Evolutionary conservation across 1,139 yeast genomes (phyloP), one percentile per base, ranked within the genome.

Genomic region (Yarrowia galli): DNA sequence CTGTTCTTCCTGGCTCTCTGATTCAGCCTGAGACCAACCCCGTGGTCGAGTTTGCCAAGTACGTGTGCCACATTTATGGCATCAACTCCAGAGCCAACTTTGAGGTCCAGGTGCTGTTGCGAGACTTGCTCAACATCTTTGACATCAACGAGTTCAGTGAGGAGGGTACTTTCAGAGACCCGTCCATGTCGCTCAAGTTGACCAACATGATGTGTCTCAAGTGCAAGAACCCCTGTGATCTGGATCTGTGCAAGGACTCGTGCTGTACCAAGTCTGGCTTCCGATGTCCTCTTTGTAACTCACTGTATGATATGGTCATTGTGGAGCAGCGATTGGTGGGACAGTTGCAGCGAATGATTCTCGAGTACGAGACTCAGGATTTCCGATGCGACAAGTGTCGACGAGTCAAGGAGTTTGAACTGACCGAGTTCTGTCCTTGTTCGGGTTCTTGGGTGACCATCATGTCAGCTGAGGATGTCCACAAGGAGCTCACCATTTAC

Each of bases 371-470:
- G 74, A 80, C 84, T 51, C 99, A 96, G 78, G 99, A 95, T 77
- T 81, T 91, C 73, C 85, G 85, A 72, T 96, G 99, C 77, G 76
- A 79, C 18, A 91, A 90, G 75, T 96, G 99, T 78, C 83, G 85
- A 51, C 85, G 83, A 69, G 81, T 92, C 68, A 86, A 87, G 73
- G 86, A 85, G 46, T 88, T 86, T 73, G 89, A 89, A 71, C 82
- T 96, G 85, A 85, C 92, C 64, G 82, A 82, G 42, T 87, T 88
- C 76, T 96, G 99, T 77, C 80, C 84, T 46, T 96, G 99, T 76
- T 92, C 99, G 0, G 99, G 99, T 3, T 77, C 79, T 43, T 95
- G 97, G 97, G 79, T 78, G 0, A 89, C 87, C 68, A 86, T 91
- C 0, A 76, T 88, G 28, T 75, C 82, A 15, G 79, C 82, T 67